Conservation (phyloP, 352 stramenopile genomes). For the Globisporangium radiosum region DNA sequence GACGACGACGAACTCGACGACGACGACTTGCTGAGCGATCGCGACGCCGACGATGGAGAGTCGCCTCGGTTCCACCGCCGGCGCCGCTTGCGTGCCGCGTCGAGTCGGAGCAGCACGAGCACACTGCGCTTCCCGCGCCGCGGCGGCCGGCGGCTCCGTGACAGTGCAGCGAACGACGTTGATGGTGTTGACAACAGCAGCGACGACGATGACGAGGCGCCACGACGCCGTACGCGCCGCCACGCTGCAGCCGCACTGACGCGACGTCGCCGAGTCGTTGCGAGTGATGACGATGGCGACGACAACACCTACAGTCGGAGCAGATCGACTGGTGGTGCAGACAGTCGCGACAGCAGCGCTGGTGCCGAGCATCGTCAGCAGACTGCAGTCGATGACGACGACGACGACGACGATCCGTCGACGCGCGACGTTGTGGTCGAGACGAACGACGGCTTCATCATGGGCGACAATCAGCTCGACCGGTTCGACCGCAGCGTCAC, state of each 20-base stretch:
- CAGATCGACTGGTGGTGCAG: too few relatives aligned
- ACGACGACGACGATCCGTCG: slow-evolving; percentile 11
- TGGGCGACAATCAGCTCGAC: slow-evolving; percentile 77
- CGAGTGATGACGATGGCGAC: slow-evolving; percentile 10
- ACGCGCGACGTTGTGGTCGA: slow-evolving; percentile 63
- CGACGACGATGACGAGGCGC: slow-evolving; percentile 8
- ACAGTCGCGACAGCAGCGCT: slow-evolving; percentile 1
- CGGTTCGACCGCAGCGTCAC: slow-evolving; percentile 63
- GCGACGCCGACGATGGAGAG: slow-evolving; percentile 13
- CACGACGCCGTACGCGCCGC: slow-evolving; percentile 10
- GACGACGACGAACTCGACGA: slow-evolving; percentile 51
- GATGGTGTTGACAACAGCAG: slow-evolving; percentile 1
- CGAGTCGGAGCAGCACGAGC: slow-evolving; percentile 4
- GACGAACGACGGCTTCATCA: slow-evolving; percentile 77
- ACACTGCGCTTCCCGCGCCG: slow-evolving; percentile 24
- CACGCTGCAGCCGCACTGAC: not conserved
- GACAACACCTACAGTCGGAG: not conserved
- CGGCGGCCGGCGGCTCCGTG: slow-evolving; percentile 27
- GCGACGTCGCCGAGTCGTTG: slow-evolving; percentile 6
- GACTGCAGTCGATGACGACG: not conserved
- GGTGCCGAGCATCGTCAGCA: not conserved
- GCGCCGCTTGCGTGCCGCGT: slow-evolving; percentile 26
- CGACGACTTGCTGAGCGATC: slow-evolving; percentile 46
- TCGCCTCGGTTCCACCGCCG: slow-evolving; percentile 33
- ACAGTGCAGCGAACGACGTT: not conserved